Evolutionary conservation across 371 early-diverging fungal genomes (phyloP).

Genomic region (Amoeboradix gromovi): DNA sequence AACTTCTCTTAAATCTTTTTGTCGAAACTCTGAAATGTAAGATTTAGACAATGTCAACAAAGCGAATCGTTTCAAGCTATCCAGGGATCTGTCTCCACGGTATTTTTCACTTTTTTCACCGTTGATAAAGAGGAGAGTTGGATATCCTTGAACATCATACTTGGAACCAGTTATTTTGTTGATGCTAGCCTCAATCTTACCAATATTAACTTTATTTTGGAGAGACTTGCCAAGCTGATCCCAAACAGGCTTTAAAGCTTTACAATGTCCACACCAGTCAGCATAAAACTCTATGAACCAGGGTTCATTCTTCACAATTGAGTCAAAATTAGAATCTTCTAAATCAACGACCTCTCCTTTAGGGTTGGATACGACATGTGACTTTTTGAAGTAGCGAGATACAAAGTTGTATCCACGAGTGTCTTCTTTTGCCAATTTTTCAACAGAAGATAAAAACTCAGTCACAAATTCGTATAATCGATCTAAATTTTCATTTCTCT

Average conservation of each 20-base stretch:
- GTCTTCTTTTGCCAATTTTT: background rate
- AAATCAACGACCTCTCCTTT: background rate
- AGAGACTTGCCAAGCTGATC: background rate
- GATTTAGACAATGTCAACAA: background rate
- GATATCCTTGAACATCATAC: background rate
- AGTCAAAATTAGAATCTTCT: background rate
- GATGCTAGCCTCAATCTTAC: background rate
- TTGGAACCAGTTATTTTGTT: background rate
- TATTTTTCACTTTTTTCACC: background rate
- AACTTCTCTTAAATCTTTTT: background rate
- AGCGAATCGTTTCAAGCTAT: background rate
- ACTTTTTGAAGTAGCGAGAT: background rate
- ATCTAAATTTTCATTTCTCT: background rate
- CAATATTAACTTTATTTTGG: background rate
- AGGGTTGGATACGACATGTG: background rate
- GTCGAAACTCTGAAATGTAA: background rate
- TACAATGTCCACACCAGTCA: conserved; percentile 1
- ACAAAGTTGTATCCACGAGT: background rate
- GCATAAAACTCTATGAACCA: conserved; percentile 1
- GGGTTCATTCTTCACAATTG: background rate
- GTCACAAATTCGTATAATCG: background rate
- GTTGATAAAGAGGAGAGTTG: background rate
- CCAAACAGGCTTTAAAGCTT: background rate
- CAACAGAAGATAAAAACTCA: background rate
- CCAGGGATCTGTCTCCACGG: background rate